Base-by-base conservation (phyloP, 1,139 yeast genomes). In the Waltiozyma sp. region DNA sequence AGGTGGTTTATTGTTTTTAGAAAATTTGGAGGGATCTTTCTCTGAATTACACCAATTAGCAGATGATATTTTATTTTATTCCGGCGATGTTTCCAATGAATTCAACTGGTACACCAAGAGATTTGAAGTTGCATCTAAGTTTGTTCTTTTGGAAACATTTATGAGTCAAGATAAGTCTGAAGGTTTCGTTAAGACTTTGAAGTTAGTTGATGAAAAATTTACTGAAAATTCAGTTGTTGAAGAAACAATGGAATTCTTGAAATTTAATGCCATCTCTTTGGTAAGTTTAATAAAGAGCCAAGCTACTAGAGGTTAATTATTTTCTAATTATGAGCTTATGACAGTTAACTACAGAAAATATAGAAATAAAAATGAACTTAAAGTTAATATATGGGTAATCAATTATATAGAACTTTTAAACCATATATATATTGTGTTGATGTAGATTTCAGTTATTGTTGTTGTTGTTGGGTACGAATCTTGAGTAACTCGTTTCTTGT, bases 101-200 rank as follows among this genome's bases (percentile, higher is more conserved):
- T 80, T 85, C 60, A 81, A 86, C 3, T 91, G 98, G 98, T 91
- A 91, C 60, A 68, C 94, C n/a, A 85, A 88, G 58, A 69, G 97
- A 51, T 66, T 80, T 24, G 73, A 85, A 6, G 60, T 89, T 26
- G 72, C 87, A 18, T 69, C 83, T 1, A 73, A 84, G 4, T 87
- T 84, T 58, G 83, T 84, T 1, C 71, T 81, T 33, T 57, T 80
- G 36, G 96, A 91, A 59, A 65, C 87, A 49, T 86, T 75, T 65
- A 85, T 83, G 94, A 66, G 86, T 39, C 82, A 74, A 52, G 96
- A 89, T 60, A 66, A 68, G n/a, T 78, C 89, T 24, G 57, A 59
- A 3, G 73, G 65, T 31, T 81, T 65, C 53, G 49, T 53, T 16
- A 74, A 73, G 41, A 88, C 96, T 1, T 58, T 72, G 56, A 70